Percentiles rank a stretch among this genome's conserved stretches.
These are phyloP conservation scores for Tricholoma bakamatsutake DNA, from an alignment of 768 basidiomycete genomes.

Conservation along the genomic window DNA sequence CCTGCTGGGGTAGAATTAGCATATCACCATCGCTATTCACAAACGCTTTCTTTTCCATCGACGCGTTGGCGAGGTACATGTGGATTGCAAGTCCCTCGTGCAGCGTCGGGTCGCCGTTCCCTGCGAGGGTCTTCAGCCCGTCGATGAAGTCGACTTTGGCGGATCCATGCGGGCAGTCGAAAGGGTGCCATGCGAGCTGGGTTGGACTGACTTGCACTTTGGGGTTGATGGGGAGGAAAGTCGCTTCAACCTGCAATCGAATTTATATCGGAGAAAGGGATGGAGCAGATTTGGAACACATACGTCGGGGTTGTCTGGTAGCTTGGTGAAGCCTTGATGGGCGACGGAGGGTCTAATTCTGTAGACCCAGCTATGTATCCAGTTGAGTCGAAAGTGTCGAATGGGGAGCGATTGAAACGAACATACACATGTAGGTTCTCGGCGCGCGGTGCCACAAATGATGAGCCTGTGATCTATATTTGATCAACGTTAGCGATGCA, in stretches of 20 bases:
- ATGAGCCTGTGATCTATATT: constrained; percentile 50
- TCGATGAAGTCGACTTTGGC: constrained; percentile 48
- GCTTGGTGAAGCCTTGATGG: constrained; percentile 51
- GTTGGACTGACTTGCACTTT: constrained; percentile 57
- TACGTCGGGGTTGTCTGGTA: constrained; percentile 56
- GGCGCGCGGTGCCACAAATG: constrained; percentile 52
- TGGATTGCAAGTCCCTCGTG: constrained; percentile 62
- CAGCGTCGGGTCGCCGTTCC: constrained; percentile 57
- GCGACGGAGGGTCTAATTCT: constrained; percentile 65
- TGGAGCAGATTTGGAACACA: constrained; percentile 12
- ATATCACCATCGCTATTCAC: constrained; percentile 62
- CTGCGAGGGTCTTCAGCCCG: constrained; percentile 57
- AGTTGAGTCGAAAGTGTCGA: background rate
- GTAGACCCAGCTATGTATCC: constrained; percentile 47
- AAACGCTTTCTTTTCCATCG: constrained; percentile 58
- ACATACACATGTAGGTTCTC: constrained; percentile 53
- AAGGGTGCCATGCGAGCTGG: constrained; percentile 62
- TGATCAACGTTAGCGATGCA: background rate
- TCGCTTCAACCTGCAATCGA: constrained; percentile 46
- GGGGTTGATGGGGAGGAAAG: constrained; percentile 54
- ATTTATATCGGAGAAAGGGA: no score
- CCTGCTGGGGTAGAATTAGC: constrained; percentile 60
- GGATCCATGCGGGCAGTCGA: constrained; percentile 41
- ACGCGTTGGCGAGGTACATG: constrained; percentile 52
- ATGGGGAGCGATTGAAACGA: constrained; percentile 11